Conservation (phyloP, 2,329 filamentous ascomycete genomes). For the Fusarium praegraminearum region DNA sequence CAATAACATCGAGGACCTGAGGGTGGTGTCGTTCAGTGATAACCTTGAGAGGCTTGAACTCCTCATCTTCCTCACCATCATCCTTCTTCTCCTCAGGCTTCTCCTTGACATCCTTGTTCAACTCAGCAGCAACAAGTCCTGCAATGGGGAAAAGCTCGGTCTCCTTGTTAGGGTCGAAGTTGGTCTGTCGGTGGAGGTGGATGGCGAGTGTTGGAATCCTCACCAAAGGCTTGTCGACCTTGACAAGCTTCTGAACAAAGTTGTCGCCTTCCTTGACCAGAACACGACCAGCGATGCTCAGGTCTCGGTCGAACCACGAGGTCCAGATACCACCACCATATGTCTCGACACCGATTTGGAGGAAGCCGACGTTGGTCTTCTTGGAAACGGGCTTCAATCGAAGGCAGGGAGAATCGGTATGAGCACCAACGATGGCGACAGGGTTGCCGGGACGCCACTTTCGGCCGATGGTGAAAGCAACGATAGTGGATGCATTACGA, state of each 20-base stretch:
- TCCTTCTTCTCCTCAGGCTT: slow-evolving; percentile 55
- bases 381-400: slow-evolving; percentile 95
- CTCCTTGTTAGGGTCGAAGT: slow-evolving; percentile 96
- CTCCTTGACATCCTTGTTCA: slow-evolving; percentile 77
- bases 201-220: slow-evolving; percentile 94
- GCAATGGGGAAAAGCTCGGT: slow-evolving; percentile 94
- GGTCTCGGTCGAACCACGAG: slow-evolving; percentile 96
- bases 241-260: slow-evolving; percentile 86
- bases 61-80: slow-evolving; percentile 54
- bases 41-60: slow-evolving; percentile 80
- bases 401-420: slow-evolving; percentile 94
- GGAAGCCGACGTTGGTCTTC: slow-evolving; percentile 84
- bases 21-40: slow-evolving; percentile 89
- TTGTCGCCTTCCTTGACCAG: slow-evolving; percentile 80
- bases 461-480: slow-evolving; percentile 90
- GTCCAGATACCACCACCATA: slow-evolving; percentile 98
- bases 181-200: slow-evolving; percentile 87
- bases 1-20: slow-evolving; percentile 86
- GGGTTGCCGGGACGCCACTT: slow-evolving; percentile 94
- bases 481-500: slow-evolving; percentile 89
- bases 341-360: slow-evolving; percentile 95
- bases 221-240: slow-evolving; percentile 89
- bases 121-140: slow-evolving; percentile 85
- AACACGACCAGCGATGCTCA: slow-evolving; percentile 88
- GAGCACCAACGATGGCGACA: slow-evolving; percentile 92